A percentile compares a stretch with the other conserved stretches of the same genome.
Evolutionary conservation across 1,139 yeast genomes (phyloP).

Genomic region (Suhomyces atakaporum): DNA sequence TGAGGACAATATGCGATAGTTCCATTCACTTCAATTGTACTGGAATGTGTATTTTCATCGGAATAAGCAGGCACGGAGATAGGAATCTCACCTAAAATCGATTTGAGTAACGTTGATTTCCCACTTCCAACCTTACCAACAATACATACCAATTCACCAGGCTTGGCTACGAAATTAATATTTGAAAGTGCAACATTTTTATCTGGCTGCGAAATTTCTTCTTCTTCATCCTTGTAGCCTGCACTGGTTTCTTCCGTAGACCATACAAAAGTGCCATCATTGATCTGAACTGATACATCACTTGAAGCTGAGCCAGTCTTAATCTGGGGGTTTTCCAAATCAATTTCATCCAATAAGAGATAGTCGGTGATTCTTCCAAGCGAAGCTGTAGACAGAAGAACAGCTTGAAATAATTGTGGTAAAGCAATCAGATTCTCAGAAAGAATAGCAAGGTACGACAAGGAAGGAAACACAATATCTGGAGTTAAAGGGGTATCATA

Average conservation of each 20-base stretch:
- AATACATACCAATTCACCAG: constrained; percentile 29
- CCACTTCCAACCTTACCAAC: constrained; percentile 34
- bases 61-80: too few relatives aligned
- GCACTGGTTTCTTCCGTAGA: constrained; percentile 7
- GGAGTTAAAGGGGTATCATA: constrained; percentile 36
- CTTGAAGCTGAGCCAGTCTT: constrained; percentile 21
- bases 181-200: constrained; percentile 20
- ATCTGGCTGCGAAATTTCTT: neutral
- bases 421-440: constrained; percentile 38
- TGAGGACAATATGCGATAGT: constrained; percentile 30
- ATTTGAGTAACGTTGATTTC: constrained; percentile 27
- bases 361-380: constrained; percentile 35
- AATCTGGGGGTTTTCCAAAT: too few relatives aligned
- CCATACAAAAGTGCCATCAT: constrained; percentile 19
- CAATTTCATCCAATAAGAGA: constrained; percentile 37
- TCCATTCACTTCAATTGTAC: constrained; percentile 21
- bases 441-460: constrained; percentile 37
- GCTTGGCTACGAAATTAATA: constrained; percentile 25
- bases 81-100: constrained; percentile 29
- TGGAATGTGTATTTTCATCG: constrained; percentile 7
- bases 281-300: constrained; percentile 13
- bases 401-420: constrained; percentile 32
- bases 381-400: constrained; percentile 37
- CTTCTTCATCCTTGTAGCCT: constrained; percentile 17
- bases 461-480: constrained; percentile 41